A percentile compares a stretch with the other conserved stretches of the same genome.
Evolutionary conservation across 2,329 filamentous ascomycete species (phyloP).

Genomic region (Ceratocystis cacaofunesta): DNA sequence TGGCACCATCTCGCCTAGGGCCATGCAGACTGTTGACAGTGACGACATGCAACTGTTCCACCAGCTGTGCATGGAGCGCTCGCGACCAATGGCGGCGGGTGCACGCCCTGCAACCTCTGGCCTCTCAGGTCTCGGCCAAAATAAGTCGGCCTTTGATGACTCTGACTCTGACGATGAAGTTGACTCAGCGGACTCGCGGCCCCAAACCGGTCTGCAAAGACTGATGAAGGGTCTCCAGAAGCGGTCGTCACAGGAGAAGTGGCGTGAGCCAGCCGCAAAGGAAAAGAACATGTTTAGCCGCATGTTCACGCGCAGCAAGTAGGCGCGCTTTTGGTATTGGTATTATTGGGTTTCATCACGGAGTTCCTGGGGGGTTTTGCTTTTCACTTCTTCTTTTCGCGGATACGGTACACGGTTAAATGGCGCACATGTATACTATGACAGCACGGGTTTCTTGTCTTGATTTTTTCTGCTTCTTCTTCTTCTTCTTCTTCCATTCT

Average conservation of each 20-base stretch:
- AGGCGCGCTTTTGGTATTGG: background rate
- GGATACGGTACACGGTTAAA: conserved; percentile 8
- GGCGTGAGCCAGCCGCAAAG: conserved; percentile 10
- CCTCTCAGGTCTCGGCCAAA: conserved; percentile 4
- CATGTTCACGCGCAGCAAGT: conserved; percentile 18
- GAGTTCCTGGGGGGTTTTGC: conserved; percentile 6
- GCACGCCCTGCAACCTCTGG: background rate
- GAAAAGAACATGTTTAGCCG: conserved; percentile 18
- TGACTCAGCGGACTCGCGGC: background rate
- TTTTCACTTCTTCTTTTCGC: conserved; percentile 5
- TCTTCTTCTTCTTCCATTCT: background rate
- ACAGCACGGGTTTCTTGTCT: conserved; percentile 7
- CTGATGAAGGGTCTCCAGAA: conserved; percentile 17
- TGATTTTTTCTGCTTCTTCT: conserved; percentile 9
- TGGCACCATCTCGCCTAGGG: background rate
- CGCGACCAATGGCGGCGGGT: background rate
- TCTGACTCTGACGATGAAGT: conserved; percentile 13
- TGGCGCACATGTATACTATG: conserved; percentile 9
- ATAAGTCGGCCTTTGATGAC: conserved; percentile 14
- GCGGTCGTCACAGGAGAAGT: conserved; percentile 14
- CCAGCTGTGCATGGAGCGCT: conserved; percentile 12
- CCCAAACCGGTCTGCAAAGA: conserved; percentile 9
- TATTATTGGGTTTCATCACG: background rate
- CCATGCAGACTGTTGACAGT: conserved; percentile 7
- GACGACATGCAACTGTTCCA: conserved; percentile 14